Conservation (phyloP, 352 stramenopile genomes). For the Plasmopara viticola region DNA sequence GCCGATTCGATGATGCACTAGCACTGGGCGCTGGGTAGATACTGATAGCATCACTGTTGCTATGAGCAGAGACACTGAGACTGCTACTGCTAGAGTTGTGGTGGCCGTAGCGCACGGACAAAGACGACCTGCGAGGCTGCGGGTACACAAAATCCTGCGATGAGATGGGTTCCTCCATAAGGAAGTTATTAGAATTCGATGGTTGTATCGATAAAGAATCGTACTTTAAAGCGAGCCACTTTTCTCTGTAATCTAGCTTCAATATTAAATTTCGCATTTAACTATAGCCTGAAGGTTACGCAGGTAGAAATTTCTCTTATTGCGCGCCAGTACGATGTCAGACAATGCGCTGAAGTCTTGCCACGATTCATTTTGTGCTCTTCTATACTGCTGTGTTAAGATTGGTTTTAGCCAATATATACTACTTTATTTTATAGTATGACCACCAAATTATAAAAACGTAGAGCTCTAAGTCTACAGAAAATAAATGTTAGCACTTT, state of each 20-base stretch:
- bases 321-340: too few species aligned
- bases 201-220: neutral
- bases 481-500: too few species aligned
- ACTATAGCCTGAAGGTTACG: too few species aligned
- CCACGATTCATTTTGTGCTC: too few species aligned
- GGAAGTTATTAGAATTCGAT: neutral
- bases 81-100: conserved; percentile 29
- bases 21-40: conserved; percentile 14
- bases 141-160: neutral
- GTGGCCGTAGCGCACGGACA: conserved; percentile 14
- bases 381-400: too few species aligned
- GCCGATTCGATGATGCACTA: conserved; percentile 8
- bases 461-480: too few species aligned
- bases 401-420: too few species aligned
- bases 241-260: neutral
- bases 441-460: too few species aligned
- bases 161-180: neutral
- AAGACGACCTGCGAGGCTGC: conserved; percentile 15
- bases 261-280: too few species aligned
- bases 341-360: too few species aligned
- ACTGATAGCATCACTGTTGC: conserved; percentile 23
- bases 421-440: too few species aligned
- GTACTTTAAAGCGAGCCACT: neutral
- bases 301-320: too few species aligned
- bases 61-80: conserved; percentile 33